These are phyloP conservation scores for Teratosphaeria epicoccoides DNA, from an alignment of 2,329 filamentous ascomycete genomes.

Conservation along the genomic window DNA sequence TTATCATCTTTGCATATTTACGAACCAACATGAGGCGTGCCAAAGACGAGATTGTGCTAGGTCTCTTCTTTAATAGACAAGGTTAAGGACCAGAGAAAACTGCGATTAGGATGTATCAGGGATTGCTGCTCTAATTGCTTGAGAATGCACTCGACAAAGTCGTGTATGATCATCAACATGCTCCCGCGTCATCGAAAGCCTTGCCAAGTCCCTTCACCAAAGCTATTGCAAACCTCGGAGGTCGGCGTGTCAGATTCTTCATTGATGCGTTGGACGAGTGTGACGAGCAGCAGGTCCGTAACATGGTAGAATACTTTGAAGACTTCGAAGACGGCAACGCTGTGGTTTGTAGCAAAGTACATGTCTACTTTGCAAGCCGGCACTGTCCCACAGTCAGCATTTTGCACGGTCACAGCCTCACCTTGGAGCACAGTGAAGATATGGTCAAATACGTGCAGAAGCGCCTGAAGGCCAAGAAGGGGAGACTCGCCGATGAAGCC, in stretches of 20 bases:
- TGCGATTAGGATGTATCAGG: conserved; percentile 40
- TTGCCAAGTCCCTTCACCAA: conserved; percentile 21
- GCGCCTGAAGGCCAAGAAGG: conserved; percentile 19
- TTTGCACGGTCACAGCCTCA: conserved; percentile 18
- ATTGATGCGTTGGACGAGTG: conserved; percentile 41
- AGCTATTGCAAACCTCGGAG: conserved; percentile 19
- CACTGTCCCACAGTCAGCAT: conserved; percentile 35
- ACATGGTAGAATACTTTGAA: conserved; percentile 31
- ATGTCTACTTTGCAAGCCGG: conserved; percentile 33
- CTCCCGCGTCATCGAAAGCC: neutral
- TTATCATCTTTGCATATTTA: conserved; percentile 23
- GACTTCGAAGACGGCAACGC: conserved; percentile 23
- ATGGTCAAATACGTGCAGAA: conserved; percentile 26
- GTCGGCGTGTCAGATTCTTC: conserved; percentile 24
- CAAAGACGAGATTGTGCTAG: conserved; percentile 21
- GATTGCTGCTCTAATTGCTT: conserved; percentile 40
- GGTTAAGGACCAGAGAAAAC: conserved; percentile 37
- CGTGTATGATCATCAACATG: neutral
- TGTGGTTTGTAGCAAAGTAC: conserved; percentile 9
- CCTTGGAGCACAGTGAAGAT: conserved; percentile 28
- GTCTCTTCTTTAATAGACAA: conserved; percentile 43
- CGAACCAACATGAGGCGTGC: conserved; percentile 5
- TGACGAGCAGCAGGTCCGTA: conserved; percentile 27
- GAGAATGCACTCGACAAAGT: conserved; percentile 1
- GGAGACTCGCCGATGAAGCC: conserved; percentile 16